These are phyloP conservation scores for Solanum piurae DNA, from an alignment of 257 asterid species.

Conservation along the genomic window DNA sequence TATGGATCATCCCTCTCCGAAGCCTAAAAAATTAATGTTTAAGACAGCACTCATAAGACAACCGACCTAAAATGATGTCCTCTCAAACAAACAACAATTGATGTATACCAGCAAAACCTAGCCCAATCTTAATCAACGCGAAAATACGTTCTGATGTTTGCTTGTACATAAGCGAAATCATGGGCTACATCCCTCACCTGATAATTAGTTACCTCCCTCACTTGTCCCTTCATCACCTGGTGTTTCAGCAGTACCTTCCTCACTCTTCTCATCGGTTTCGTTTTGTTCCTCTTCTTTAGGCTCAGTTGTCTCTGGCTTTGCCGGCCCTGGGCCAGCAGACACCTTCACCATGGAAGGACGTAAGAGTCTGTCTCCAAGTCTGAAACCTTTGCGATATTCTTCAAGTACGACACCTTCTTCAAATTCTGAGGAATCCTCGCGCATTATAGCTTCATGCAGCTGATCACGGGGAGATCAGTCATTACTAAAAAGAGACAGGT, in stretches of 20 bases:
- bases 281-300: conserved; percentile 23
- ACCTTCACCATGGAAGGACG: conserved; percentile 95
- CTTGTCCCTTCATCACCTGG: background rate
- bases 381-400: conserved; percentile 72
- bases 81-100: background rate
- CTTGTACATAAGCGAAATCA: background rate
- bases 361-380: conserved; percentile 65
- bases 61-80: background rate
- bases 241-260: conserved; percentile 8
- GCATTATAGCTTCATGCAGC: conserved; percentile 92
- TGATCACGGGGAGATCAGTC: conserved; percentile 14
- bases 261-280: conserved; percentile 17
- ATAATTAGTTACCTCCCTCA: background rate
- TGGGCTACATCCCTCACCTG: background rate
- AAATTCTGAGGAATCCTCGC: conserved; percentile 65
- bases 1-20: background rate
- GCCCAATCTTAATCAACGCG: background rate
- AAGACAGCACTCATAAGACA: background rate
- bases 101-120: background rate
- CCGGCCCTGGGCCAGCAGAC: conserved; percentile 80
- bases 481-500: background rate
- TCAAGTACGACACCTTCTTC: conserved; percentile 64
- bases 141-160: background rate
- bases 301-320: conserved; percentile 30
- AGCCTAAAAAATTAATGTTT: background rate